A percentile compares a stretch with the other conserved stretches of the same genome.
Evolutionary conservation across 2,329 filamentous ascomycete species (phyloP).

Genomic region (Colletotrichum orchidophilum): DNA sequence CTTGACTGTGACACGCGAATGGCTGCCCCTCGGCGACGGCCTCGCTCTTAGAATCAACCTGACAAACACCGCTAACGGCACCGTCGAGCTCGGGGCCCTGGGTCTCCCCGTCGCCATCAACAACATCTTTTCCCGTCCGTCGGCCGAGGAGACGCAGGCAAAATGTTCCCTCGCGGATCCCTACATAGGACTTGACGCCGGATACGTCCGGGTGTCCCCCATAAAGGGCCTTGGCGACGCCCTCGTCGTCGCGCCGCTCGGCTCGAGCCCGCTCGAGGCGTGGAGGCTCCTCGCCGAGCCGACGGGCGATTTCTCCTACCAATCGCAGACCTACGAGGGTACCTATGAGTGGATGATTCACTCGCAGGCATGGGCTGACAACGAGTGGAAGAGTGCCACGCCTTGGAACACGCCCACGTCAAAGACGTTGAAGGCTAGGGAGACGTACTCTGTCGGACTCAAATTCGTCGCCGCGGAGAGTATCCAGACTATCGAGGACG

Average conservation of each 20-base stretch:
- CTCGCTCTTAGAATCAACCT: constrained; percentile 62
- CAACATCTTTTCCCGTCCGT: constrained; percentile 66
- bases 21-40: constrained; percentile 58
- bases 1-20: constrained; percentile 60
- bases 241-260: constrained; percentile 64
- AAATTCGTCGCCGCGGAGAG: constrained; percentile 57
- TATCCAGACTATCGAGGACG: constrained; percentile 58
- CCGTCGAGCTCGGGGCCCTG: constrained; percentile 64
- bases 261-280: constrained; percentile 57
- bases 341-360: constrained; percentile 69
- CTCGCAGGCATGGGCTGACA: constrained; percentile 62
- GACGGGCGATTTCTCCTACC: constrained; percentile 52
- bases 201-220: constrained; percentile 63
- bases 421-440: constrained; percentile 51
- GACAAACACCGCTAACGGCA: constrained; percentile 50
- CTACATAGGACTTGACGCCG: constrained; percentile 68
- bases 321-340: constrained; percentile 66
- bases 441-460: constrained; percentile 58
- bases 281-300: constrained; percentile 62
- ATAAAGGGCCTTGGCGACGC: constrained; percentile 60
- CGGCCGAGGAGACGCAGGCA: constrained; percentile 56
- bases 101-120: constrained; percentile 70
- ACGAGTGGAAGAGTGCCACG: constrained; percentile 57
- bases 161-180: constrained; percentile 67
- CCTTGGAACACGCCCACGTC: constrained; percentile 67